Conservation (phyloP, 192 early-diverging fungal genomes). For the Mortierella alpina region DNA sequence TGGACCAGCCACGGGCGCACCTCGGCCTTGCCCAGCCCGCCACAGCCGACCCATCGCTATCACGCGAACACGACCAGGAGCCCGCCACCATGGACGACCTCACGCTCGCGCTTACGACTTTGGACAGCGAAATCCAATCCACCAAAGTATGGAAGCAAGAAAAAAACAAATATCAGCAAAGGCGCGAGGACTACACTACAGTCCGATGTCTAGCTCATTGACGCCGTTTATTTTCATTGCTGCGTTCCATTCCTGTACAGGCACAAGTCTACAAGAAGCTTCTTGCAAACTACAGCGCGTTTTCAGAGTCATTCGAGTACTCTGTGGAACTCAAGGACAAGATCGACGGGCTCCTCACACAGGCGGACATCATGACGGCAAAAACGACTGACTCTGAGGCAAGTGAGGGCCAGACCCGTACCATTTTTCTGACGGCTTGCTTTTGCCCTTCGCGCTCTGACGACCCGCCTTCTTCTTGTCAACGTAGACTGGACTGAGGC, state of each 20-base stretch:
- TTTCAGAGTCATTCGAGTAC: constrained; percentile 40
- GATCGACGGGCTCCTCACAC: constrained; percentile 25
- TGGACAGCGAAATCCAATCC: constrained; percentile 36
- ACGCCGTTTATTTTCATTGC: neutral
- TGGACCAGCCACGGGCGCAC: neutral
- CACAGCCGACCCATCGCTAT: neutral
- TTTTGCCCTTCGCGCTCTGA: neutral
- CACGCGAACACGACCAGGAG: neutral
- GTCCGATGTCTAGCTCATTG: neutral
- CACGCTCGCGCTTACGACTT: neutral
- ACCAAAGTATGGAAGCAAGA: constrained; percentile 12
- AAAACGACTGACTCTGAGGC: constrained; percentile 33
- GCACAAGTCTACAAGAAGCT: constrained; percentile 51
- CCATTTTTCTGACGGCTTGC: no score
- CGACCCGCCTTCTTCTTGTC: no score
- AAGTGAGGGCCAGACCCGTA: constrained; percentile 3
- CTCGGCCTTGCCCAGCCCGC: neutral
- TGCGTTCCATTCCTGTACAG: neutral
- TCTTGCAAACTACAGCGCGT: constrained; percentile 42
- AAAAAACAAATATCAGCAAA: neutral
- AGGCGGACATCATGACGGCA: constrained; percentile 17
- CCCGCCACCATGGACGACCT: constrained; percentile 20
- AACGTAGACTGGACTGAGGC: constrained; percentile 29
- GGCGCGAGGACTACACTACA: neutral
- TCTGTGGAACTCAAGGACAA: constrained; percentile 44